Conservation (phyloP, 345 rosid species). For the Populus deltoides region DNA sequence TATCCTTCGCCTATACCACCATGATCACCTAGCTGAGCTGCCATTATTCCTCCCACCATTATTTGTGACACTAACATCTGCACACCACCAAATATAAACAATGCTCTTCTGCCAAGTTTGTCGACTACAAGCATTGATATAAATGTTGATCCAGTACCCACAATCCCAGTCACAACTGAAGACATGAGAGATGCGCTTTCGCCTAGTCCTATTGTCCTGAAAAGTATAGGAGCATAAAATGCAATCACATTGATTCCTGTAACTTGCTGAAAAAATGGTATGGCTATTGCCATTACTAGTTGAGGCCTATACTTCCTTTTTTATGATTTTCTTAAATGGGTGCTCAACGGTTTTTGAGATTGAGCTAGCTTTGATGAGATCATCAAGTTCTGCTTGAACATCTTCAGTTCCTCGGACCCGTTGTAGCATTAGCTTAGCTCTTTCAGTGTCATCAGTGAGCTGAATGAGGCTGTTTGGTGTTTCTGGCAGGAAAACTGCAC, state of each 20-base stretch:
- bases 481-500: constrained; percentile 42
- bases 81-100: constrained; percentile 20
- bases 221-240: constrained; percentile 33
- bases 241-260: constrained; percentile 39
- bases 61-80: constrained; percentile 11
- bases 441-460: constrained; percentile 14
- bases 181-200: constrained; percentile 31
- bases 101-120: constrained; percentile 17
- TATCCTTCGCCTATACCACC: constrained; percentile 31
- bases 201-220: constrained; percentile 26
- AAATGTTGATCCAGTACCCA: constrained; percentile 23
- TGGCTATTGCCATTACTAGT: constrained; percentile 32
- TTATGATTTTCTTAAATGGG: constrained; percentile 33
- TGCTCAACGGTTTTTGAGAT: constrained; percentile 24
- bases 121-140: constrained; percentile 35
- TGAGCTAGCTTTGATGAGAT: constrained; percentile 37
- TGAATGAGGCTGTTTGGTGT: constrained; percentile 50
- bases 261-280: constrained; percentile 37
- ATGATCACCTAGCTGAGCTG: constrained; percentile 28
- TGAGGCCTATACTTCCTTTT: constrained; percentile 40
- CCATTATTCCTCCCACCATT: constrained; percentile 27
- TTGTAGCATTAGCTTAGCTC: constrained; percentile 29
- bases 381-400: constrained; percentile 38
- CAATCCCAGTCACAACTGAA: constrained; percentile 6
- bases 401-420: constrained; percentile 32